Percentiles rank a stretch among this genome's conserved stretches.
Evolutionary conservation across 371 early-diverging fungal genomes (phyloP).

Genomic region (Mortierella sp.): DNA sequence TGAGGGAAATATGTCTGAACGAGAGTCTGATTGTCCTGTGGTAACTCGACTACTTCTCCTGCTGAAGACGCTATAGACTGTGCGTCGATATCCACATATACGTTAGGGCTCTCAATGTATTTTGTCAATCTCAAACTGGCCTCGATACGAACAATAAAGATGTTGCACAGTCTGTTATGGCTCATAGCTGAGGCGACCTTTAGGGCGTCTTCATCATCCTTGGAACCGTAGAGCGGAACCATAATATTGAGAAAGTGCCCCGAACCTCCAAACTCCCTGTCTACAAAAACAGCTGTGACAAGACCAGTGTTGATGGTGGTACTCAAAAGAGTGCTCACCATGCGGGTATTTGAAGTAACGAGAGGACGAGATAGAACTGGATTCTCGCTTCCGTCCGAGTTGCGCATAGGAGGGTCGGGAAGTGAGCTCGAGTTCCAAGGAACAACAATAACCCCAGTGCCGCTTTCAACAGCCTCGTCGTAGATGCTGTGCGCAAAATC

Average conservation of each 20-base stretch:
- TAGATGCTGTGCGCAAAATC: constrained; percentile 70
- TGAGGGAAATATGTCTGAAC: constrained; percentile 36
- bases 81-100: constrained; percentile 29
- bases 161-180: constrained; percentile 24
- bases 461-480: constrained; percentile 58
- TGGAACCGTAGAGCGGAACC: constrained; percentile 45
- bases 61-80: constrained; percentile 25
- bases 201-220: constrained; percentile 43
- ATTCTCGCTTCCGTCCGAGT: constrained; percentile 12
- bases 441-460: constrained; percentile 61
- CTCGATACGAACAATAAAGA: constrained; percentile 38
- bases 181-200: constrained; percentile 44
- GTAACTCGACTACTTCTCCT: constrained; percentile 9
- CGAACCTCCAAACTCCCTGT: constrained; percentile 50
- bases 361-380: constrained; percentile 25
- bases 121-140: constrained; percentile 58
- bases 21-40: constrained; percentile 23
- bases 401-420: constrained; percentile 26
- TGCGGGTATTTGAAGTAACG: constrained; percentile 44
- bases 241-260: constrained; percentile 46
- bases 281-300: constrained; percentile 46
- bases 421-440: constrained; percentile 62
- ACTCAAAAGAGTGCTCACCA: constrained; percentile 31
- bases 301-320: constrained; percentile 26
- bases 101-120: constrained; percentile 6